Percentiles rank a stretch among this genome's conserved stretches.
Evolutionary conservation across 2,329 filamentous ascomycete species (phyloP).

Genomic region (Dryadomyces quercus-mongolicae): DNA sequence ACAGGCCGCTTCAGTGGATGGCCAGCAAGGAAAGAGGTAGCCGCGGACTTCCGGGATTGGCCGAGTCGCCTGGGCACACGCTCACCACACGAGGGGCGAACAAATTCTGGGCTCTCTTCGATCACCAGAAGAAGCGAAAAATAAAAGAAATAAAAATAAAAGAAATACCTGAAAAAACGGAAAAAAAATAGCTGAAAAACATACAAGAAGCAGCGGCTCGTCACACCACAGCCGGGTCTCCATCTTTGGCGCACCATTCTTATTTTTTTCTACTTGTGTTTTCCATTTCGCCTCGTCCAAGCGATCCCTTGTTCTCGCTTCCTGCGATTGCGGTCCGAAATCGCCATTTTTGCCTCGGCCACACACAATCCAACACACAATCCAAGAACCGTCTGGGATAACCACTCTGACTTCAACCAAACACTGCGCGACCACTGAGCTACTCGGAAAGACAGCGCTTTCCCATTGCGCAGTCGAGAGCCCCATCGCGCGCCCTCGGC

Average conservation of each 20-base stretch:
- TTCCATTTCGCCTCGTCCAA: not conserved
- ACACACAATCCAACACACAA: no score
- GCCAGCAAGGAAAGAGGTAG: not conserved
- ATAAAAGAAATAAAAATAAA: not conserved
- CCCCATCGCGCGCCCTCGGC: no score
- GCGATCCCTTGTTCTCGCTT: not conserved
- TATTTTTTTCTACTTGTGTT: not conserved
- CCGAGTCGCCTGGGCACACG: not conserved
- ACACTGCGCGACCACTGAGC: no score
- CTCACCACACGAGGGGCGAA: not conserved
- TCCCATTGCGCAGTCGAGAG: no score
- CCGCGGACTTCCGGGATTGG: slow-evolving; percentile 5
- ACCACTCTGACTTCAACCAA: no score
- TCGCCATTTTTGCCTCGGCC: no score
- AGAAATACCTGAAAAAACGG: not conserved
- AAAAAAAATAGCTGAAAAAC: not conserved
- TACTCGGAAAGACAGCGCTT: no score
- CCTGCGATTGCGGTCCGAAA: not conserved
- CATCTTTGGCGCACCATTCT: not conserved
- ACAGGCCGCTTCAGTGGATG: not conserved
- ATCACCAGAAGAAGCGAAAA: not conserved
- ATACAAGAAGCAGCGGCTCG: not conserved
- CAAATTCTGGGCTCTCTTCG: not conserved
- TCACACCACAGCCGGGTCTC: not conserved
- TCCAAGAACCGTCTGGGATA: no score